phyloP scores from a whole-genome alignment of 495 filamentous ascomycete genomes.

The Choiromyces venosus region DNA sequence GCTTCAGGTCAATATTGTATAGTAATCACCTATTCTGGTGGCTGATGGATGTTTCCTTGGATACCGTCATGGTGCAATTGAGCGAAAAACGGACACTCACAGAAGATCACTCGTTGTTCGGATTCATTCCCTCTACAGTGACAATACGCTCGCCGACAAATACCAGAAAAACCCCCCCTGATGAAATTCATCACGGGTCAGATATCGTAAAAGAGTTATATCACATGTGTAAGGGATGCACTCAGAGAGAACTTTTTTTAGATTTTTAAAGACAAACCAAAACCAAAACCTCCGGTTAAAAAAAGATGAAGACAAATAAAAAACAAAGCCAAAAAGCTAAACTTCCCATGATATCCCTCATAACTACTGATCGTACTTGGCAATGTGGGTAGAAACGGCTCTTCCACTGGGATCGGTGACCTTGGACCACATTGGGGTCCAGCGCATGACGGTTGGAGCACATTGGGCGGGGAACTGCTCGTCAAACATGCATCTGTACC shows the following conservation, averaged over 20 bases:
- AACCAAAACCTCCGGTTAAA: not conserved
- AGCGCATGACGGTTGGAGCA: constrained; percentile 87
- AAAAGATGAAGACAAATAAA: not conserved
- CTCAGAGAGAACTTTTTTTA: not conserved
- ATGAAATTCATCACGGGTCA: not conserved
- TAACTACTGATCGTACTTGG: constrained; percentile 27
- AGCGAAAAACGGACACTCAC: not conserved
- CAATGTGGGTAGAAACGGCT: constrained; percentile 36
- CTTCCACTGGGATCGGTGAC: constrained; percentile 87
- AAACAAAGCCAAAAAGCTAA: not conserved
- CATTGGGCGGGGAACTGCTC: constrained; percentile 93
- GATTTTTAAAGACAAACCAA: not conserved
- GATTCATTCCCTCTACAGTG: not conserved
- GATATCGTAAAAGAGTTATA: not conserved
- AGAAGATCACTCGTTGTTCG: not conserved
- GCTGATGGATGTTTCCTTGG: not conserved
- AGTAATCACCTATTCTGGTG: not conserved
- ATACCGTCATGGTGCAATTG: not conserved
- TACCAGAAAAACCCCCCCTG: not conserved
- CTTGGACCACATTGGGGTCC: constrained; percentile 97
- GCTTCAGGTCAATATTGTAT: too few species aligned
- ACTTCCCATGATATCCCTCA: not conserved
- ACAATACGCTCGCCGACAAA: not conserved
- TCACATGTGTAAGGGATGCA: not conserved
- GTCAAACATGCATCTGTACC: constrained; percentile 97